Evolutionary conservation across 1,284 basidiomycete species (phyloP).

Genomic region (Athelia psychrophila): DNA sequence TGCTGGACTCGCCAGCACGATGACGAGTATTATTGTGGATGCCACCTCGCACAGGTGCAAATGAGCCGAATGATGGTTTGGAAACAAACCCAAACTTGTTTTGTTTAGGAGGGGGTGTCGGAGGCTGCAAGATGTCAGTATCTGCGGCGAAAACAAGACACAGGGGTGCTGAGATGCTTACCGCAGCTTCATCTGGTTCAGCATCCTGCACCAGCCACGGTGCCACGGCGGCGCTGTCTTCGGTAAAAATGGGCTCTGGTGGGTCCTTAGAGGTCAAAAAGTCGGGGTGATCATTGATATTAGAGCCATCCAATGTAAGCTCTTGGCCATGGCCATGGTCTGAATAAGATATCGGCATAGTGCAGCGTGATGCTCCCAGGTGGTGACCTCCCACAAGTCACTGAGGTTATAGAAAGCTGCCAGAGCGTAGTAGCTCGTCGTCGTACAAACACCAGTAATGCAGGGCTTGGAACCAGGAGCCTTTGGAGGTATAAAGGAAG

Average conservation of each 20-base stretch:
- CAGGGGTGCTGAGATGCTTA: background rate
- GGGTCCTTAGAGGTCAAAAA: no score
- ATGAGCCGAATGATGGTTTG: conserved; percentile 39
- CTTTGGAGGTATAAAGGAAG: background rate
- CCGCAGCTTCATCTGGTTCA: conserved; percentile 9
- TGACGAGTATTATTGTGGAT: conserved; percentile 27
- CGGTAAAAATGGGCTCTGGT: background rate
- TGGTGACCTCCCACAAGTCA: no score
- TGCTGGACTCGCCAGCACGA: conserved; percentile 35
- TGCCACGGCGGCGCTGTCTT: conserved; percentile 14
- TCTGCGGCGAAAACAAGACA: background rate
- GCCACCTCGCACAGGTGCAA: conserved; percentile 30
- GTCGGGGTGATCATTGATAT: no score
- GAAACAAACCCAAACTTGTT: conserved; percentile 24
- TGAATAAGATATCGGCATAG: no score
- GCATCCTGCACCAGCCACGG: conserved; percentile 8
- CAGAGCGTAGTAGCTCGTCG: no score
- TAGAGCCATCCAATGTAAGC: no score
- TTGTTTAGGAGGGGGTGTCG: conserved; percentile 14
- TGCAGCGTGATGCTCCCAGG: no score
- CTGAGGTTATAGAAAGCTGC: no score
- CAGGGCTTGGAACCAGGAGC: no score
- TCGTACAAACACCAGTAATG: background rate
- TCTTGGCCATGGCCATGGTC: no score
- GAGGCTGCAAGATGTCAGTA: conserved; percentile 4